Evolutionary conservation across 129 eudicot species (phyloP).

Genomic region (Centella asiatica): DNA sequence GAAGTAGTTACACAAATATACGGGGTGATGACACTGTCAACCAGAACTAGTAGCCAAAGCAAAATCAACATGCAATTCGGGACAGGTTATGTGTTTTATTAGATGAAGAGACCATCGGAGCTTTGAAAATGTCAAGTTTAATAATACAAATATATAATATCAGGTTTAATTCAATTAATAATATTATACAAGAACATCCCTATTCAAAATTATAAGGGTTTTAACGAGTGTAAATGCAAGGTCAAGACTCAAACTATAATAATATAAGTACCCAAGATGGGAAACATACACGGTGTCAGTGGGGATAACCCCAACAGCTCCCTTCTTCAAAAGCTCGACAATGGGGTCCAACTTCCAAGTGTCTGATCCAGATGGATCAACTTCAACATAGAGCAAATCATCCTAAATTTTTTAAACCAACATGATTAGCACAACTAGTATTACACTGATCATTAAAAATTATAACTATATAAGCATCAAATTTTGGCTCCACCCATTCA

Average conservation of each 20-base stretch:
- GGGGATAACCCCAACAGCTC: slow-evolving; percentile 98
- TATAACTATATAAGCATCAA: neutral
- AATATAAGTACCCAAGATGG: too few species aligned
- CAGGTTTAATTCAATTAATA: too few species aligned
- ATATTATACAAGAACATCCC: slow-evolving; percentile 1
- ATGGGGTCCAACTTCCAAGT: slow-evolving; percentile 80
- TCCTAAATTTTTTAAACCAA: slow-evolving; percentile 27
- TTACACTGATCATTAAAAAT: too few species aligned
- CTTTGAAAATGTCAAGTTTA: neutral
- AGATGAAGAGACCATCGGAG: neutral
- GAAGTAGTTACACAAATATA: neutral
- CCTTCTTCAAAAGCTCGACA: slow-evolving; percentile 60
- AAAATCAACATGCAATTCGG: neutral
- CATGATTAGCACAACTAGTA: neutral
- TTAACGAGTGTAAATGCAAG: neutral
- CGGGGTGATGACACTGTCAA: neutral
- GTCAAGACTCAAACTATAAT: neutral
- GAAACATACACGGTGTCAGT: slow-evolving; percentile 76
- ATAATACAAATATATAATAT: neutral
- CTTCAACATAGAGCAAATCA: slow-evolving; percentile 58
- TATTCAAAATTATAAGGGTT: neutral
- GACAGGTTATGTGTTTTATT: neutral
- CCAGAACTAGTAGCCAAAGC: too few species aligned
- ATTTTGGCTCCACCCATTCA: too few species aligned
- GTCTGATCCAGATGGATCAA: slow-evolving; percentile 63